These are phyloP conservation scores for Penicillium sp. DNA, from an alignment of 2,329 filamentous ascomycete species.

Conservation along the genomic window DNA sequence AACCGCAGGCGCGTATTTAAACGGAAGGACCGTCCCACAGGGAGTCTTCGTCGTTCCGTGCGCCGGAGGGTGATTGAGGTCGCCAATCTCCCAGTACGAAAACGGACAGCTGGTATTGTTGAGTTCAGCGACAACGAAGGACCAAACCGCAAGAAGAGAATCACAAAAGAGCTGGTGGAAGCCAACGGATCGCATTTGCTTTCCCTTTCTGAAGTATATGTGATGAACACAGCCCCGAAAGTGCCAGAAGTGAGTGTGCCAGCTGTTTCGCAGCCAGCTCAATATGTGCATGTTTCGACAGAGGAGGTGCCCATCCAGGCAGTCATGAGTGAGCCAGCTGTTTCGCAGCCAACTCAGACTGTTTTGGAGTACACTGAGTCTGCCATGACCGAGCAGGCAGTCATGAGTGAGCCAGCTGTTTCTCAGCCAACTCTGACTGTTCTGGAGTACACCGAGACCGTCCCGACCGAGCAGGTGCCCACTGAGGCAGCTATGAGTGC, in stretches of 20 bases:
- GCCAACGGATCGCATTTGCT: not conserved
- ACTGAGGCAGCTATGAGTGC: not conserved
- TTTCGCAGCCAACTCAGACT: not conserved
- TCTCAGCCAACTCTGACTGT: not conserved
- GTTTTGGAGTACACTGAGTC: not conserved
- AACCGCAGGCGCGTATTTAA: not conserved
- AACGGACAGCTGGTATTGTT: not conserved
- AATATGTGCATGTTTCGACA: not conserved
- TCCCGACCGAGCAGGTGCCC: not conserved
- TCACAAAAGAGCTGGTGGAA: not conserved
- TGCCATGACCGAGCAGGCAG: not conserved
- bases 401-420: not conserved
- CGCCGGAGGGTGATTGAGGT: not conserved
- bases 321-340: not conserved
- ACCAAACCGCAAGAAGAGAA: not conserved
- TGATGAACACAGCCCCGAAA: not conserved
- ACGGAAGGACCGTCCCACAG: too few species aligned
- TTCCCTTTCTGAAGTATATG: not conserved
- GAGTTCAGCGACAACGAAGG: not conserved
- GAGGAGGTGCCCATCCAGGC: not conserved
- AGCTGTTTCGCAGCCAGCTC: slow-evolving; percentile 1
- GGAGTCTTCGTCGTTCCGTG: not conserved
- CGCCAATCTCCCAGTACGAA: not conserved
- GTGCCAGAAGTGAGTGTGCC: not conserved
- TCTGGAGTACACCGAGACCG: not conserved